Evolutionary conservation across 164 flowering plant species (phyloP), one percentile per base, ranked within the genome.

Genomic region (Stephania cephalantha): DNA sequence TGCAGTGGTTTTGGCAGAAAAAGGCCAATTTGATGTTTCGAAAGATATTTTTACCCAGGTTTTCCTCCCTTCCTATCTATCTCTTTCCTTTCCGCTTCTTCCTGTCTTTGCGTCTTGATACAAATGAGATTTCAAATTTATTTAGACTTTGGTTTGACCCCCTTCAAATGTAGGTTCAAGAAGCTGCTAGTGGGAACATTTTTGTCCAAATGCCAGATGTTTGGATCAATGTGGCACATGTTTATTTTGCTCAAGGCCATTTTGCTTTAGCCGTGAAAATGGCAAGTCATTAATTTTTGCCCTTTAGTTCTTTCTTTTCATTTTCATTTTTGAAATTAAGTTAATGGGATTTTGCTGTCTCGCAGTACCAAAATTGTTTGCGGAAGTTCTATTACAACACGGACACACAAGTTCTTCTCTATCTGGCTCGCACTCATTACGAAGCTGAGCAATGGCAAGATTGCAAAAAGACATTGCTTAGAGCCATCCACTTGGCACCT

Each of bases 401-500:
- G 35, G 99, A 95, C 77, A 84, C 86, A 65, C 97, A 90, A 74
- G 85, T 93, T 83, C 95, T 90, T 79, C 91, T 93, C 6, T 95
- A 92, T 83, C 83, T 93, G 64, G 97, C 99, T 46, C 95, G 98
- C 22, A 93, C 97, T 53, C 90, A 92, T 86, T 95, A 95, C 84
- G 99, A 95, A 82, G 99, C 99, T 69, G 99, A 95, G 78, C 98
- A 95, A 80, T 92, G 99, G 99, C 97, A 93, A 86, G 98, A 95
- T 79, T 93, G 98, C 85, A 92, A 90, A 78, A 91, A 85, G 82
- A 85, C 97, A 25, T 82, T 95, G 80, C 82, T 95, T 29, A 90
- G 97, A 84, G 99, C 98, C 46, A 95, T 93, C 73, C 99, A 93
- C 79, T 82, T 95, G 88, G 85, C 96, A 61, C 99, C 98, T 68